Conservation (phyloP, 2,329 filamentous ascomycete genomes). For the Fonsecaea nubica region DNA sequence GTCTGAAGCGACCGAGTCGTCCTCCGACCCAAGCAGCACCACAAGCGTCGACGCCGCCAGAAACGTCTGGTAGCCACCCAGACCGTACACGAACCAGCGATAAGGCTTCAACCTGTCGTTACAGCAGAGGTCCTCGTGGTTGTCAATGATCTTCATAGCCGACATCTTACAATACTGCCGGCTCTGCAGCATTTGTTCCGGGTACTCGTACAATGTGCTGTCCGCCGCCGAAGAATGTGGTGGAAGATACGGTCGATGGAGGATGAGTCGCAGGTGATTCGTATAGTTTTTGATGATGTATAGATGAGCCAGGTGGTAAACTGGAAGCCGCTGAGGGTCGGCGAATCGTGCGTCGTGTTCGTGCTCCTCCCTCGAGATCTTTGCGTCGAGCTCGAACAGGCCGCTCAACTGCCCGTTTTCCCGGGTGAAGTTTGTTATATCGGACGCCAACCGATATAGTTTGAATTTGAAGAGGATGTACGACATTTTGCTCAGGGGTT, state of each 20-base stretch:
- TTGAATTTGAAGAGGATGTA: constrained; percentile 50
- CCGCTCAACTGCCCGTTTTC: constrained; percentile 37
- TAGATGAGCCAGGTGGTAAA: constrained; percentile 49
- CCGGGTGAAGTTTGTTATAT: constrained; percentile 44
- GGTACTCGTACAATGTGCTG: constrained; percentile 34
- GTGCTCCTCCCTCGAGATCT: constrained; percentile 45
- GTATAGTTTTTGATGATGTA: constrained; percentile 51
- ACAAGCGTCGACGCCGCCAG: constrained; percentile 48
- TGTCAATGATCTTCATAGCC: constrained; percentile 45
- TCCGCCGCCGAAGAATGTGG: constrained; percentile 42
- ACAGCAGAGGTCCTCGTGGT: constrained; percentile 46
- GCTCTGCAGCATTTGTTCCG: constrained; percentile 41
- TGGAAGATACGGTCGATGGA: constrained; percentile 46
- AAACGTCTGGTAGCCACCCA: constrained; percentile 52
- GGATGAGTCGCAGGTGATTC: constrained; percentile 48
- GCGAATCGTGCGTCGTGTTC: constrained; percentile 39
- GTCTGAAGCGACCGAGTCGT: constrained; percentile 36
- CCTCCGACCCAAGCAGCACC: constrained; percentile 36
- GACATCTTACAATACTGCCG: constrained; percentile 45
- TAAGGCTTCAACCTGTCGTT: constrained; percentile 46
- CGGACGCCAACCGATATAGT: constrained; percentile 47
- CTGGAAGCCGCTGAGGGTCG: constrained; percentile 40
- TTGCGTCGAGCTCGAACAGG: constrained; percentile 45
- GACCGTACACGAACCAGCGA: constrained; percentile 50
- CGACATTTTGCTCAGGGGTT: constrained; percentile 50